Evolutionary conservation across 116 monocot genomes (phyloP), one percentile per base, ranked within the genome.

Genomic region (Trichopus zeylanicus): DNA sequence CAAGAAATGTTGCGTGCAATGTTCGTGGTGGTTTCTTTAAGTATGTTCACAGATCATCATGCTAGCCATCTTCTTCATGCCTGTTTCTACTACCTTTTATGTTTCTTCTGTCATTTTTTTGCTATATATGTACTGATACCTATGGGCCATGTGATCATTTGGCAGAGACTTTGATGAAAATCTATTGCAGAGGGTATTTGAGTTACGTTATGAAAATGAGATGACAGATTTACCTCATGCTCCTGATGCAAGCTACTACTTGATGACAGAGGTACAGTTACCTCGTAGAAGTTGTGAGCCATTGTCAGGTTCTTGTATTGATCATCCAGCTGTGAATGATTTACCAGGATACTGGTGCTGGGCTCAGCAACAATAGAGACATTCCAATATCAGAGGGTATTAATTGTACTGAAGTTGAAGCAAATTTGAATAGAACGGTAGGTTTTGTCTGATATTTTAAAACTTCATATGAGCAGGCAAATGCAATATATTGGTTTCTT

Each of bases 1-100:
- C 94, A 30, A 83, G 94, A 71, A 90, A 95, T 70, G 94, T 95
- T 67, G 94, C 94, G 32, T 89, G 94, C 81, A 95, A 86, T 79
- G 89, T 95, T 29, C 80, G 90, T 65, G 90, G 90, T 64, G 81
- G 86, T 31, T 95, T 95, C 55, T 95, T 95, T 82, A 88, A 63
- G 93, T 88, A 59, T 61, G 78, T 80, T 21, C 6, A 13, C n/a
- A 6, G 1, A n/a, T 32, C 1, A 31, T 57, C 4, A 8, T 30
- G 1, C 4, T 55, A 26, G 29, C n/a, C n/a, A n/a, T n/a, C n/a
- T n/a, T n/a, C n/a, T n/a, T n/a, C n/a, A n/a, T n/a, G n/a, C n/a
- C n/a, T n/a, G n/a, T n/a, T n/a, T n/a, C n/a, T 29, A 18, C 3
- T 27, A 27, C 0, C 26, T 27, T 26, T 6, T 55, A 11, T 31